phyloP scores from a whole-genome alignment of 2,329 filamentous ascomycete species.

The Fusarium coffeatum region DNA sequence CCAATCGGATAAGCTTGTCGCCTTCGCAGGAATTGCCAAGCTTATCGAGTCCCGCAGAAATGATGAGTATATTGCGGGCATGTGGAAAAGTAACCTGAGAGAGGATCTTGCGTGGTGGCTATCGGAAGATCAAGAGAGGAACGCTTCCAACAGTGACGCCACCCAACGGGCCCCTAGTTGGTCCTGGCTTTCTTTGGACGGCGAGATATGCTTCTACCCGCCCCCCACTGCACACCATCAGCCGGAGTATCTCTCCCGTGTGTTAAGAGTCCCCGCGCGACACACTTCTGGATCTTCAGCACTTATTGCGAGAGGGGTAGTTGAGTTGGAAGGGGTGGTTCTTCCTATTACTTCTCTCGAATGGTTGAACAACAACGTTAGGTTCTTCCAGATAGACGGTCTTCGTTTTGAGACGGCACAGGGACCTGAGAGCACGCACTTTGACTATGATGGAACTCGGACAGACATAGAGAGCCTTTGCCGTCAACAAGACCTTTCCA shows the following conservation, averaged over 20 bases:
- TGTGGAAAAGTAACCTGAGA: not conserved
- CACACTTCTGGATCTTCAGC: not conserved
- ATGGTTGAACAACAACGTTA: not conserved
- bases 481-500: not conserved
- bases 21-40: not conserved
- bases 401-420: not conserved
- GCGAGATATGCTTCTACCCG: not conserved
- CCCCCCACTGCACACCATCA: not conserved
- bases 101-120: not conserved
- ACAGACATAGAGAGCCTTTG: not conserved
- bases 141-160: not conserved
- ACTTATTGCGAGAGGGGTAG: not conserved
- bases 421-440: not conserved
- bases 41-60: not conserved
- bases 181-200: not conserved
- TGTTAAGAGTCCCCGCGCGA: not conserved
- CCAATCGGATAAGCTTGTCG: not conserved
- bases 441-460: not conserved
- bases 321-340: not conserved
- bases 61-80: constrained; percentile 7
- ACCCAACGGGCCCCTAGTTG: not conserved
- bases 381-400: not conserved
- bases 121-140: not conserved
- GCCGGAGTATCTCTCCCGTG: not conserved
- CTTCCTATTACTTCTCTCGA: not conserved